These are phyloP conservation scores for Leptographium galeiforme DNA, from an alignment of 2,329 filamentous ascomycete species.

Conservation along the genomic window DNA sequence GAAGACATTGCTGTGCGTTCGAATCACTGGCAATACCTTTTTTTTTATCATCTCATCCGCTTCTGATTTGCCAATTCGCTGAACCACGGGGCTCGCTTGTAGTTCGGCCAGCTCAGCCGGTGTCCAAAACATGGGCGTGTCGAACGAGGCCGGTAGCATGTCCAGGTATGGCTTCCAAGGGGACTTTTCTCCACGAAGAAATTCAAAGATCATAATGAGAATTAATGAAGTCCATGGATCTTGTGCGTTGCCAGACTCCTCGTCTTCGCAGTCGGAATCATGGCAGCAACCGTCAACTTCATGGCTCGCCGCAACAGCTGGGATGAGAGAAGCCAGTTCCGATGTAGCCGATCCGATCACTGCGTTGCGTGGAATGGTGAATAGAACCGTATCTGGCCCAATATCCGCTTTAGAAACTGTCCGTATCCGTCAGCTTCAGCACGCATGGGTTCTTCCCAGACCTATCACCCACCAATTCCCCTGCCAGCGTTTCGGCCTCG, in stretches of 20 bases:
- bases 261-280: constrained; percentile 25
- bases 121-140: constrained; percentile 86
- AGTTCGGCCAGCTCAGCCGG: constrained; percentile 55
- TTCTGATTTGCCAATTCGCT: constrained; percentile 61
- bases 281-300: constrained; percentile 22
- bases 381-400: constrained; percentile 60
- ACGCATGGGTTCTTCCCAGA: not conserved
- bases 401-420: constrained; percentile 61
- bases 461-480: constrained; percentile 33
- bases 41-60: constrained; percentile 56
- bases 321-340: constrained; percentile 43
- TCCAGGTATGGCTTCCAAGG: constrained; percentile 68
- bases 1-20: constrained; percentile 32
- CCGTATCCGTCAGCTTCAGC: not conserved
- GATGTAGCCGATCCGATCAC: constrained; percentile 67
- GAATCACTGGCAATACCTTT: constrained; percentile 37
- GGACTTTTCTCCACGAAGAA: constrained; percentile 43
- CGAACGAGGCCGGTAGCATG: constrained; percentile 57
- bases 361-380: constrained; percentile 59
- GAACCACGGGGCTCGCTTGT: constrained; percentile 61
- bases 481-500: constrained; percentile 36
- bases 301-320: constrained; percentile 32
- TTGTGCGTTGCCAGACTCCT: constrained; percentile 20
- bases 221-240: constrained; percentile 51
- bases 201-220: constrained; percentile 69